phyloP scores from a whole-genome alignment of 148 eudicot species.

The Silene latifolia region DNA sequence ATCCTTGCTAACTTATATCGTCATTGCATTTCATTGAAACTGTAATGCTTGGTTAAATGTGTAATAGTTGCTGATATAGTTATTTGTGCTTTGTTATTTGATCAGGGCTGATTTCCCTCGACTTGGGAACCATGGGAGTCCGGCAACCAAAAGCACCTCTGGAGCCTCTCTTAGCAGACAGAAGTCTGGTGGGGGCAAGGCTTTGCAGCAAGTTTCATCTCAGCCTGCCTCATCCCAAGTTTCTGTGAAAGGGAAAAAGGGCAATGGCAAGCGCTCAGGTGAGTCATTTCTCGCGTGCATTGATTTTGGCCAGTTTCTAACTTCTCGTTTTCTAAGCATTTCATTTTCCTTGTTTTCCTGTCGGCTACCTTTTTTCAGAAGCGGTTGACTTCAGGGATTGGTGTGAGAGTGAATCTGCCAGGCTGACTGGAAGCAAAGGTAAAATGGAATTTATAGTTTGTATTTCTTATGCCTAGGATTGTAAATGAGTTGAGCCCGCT shows the following conservation, averaged over 20 bases:
- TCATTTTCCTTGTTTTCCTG: not conserved
- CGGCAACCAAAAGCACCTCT: conserved; percentile 54
- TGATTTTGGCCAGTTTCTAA: not conserved
- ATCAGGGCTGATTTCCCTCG: conserved; percentile 69
- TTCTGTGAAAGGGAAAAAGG: conserved; percentile 55
- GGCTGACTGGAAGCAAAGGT: conserved; percentile 92
- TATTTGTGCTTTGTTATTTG: not conserved
- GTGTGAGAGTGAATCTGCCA: conserved; percentile 88
- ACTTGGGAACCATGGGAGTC: conserved; percentile 57
- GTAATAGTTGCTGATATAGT: not conserved
- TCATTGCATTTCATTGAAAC: not conserved
- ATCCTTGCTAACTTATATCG: not conserved
- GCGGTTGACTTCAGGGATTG: conserved; percentile 92
- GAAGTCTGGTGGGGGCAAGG: conserved; percentile 47
- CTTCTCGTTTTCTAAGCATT: not conserved
- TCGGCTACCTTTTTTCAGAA: conserved; percentile 37
- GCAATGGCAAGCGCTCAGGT: conserved; percentile 65
- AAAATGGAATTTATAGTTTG: conserved; percentile 5
- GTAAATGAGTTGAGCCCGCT: too few relatives aligned
- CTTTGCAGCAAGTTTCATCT: conserved; percentile 36
- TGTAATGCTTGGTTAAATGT: not conserved
- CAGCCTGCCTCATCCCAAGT: conserved; percentile 52
- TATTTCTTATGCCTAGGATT: not conserved
- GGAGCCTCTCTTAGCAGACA: conserved; percentile 48
- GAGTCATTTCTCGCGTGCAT: conserved; percentile 8